Evolutionary conservation across 192 early-diverging fungal genomes (phyloP), one percentile per base, ranked within the genome.

Genomic region (Backusella psychrophila): DNA sequence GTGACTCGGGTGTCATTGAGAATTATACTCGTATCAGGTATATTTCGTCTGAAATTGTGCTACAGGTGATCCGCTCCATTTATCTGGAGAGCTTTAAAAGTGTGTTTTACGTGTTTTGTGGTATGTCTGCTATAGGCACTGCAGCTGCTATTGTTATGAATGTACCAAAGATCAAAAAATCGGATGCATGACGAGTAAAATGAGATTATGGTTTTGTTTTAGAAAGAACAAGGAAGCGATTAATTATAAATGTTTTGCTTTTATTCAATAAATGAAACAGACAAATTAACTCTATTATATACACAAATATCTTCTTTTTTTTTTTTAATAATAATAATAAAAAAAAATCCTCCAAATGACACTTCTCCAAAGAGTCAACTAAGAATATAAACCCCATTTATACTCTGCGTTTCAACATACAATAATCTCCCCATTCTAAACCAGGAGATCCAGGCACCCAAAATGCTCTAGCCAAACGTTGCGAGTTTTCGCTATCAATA

Each of bases 391-490:
- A 3, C 52, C 7, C 52, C n/a, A 21, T 63, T 29, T 63, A 63
- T 29, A 11, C 11, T 73, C 69, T 82, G 46, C 69, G 77, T 29
- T 85, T 83, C 49, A 90, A 76, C 14, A 92, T 56, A 77, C 91
- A 92, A 68, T 92, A 91, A 34, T 89, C 84, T 15, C 89, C 89
- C 90, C 90, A 92, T 9, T 78, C 69, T 63, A 85, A 71, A 5
- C 86, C 85, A 44, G 78, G 70, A 21, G 77, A 84, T 39, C 83
- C 81, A 2, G 86, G 89, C 14, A 89, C 77, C 82, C 85, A 91
- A 46, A 92, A 88, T 17, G 90, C 82, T 19, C 91, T 69, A 35
- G 85, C 75, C 75, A 89, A 73, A 26, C 81, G 78, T 46, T 80
- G 68, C n/a, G 86, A 78, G 34, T 79, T 78, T n/a, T 78, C 83